Percentiles rank a stretch among this genome's conserved stretches.
These are phyloP conservation scores for Fusarium sp. DNA, from an alignment of 2,329 filamentous ascomycete genomes.

Conservation along the genomic window DNA sequence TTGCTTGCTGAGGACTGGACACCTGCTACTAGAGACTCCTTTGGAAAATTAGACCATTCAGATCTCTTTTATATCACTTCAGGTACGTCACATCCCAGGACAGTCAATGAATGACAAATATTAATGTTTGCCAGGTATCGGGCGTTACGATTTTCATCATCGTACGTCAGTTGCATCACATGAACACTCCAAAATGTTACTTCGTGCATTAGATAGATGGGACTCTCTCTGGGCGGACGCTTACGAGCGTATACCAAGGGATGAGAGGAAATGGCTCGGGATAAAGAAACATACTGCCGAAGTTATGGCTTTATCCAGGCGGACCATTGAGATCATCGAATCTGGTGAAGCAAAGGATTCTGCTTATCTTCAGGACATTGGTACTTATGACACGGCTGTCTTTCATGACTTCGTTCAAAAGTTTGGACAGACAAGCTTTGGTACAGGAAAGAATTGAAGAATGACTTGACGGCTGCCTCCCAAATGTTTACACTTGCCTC, in stretches of 20 bases:
- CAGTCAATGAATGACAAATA: not conserved
- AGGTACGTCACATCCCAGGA: not conserved
- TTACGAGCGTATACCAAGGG: not conserved
- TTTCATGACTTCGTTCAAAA: slow-evolving; percentile 18
- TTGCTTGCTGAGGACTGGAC: slow-evolving; percentile 17
- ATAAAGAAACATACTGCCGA: slow-evolving; percentile 15
- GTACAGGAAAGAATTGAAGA: not conserved
- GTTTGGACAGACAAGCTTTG: not conserved
- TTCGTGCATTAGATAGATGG: slow-evolving; percentile 24
- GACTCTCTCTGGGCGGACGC: slow-evolving; percentile 5
- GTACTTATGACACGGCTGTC: slow-evolving; percentile 1
- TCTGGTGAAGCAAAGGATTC: not conserved
- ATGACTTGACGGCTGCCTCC: not conserved
- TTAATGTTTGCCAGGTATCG: not conserved
- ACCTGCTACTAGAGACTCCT: not conserved
- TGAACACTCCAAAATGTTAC: not conserved
- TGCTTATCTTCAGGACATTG: not conserved
- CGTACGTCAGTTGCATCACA: not conserved
- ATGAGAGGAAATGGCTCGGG: slow-evolving; percentile 16
- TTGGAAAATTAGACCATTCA: not conserved
- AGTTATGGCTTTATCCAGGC: not conserved
- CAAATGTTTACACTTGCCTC: accelerated
- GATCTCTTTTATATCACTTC: not conserved
- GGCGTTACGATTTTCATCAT: slow-evolving; percentile 7
- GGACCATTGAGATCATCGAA: not conserved